Base-by-base conservation (phyloP, 176 grass and related monocot genomes). In the Musa acuminata region DNA sequence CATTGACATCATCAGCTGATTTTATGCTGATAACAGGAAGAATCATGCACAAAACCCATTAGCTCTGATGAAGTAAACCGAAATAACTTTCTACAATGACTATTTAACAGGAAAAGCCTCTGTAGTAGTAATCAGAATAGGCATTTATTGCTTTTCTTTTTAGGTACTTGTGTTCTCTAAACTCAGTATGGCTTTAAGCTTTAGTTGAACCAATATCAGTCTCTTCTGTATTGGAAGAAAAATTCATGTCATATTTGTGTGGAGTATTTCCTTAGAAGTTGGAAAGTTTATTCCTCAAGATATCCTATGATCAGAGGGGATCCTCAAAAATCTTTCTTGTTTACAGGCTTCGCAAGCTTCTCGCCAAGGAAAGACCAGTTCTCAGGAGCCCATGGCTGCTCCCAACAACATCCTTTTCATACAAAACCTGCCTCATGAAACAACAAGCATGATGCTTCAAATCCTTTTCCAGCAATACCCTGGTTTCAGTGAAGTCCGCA, bases 401-500 rank as follows among this genome's bases (percentile, higher is more conserved):
- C 93, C 93, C 12, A 99, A 99, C 83, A 95, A 91, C 43, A 93
- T 99, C 35, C 84, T 99, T 60, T 99, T 99, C 82, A 82, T 99
- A 20, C 82, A 99, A 83, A 99, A 99, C 88, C 73, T 94, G 67
- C 96, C 96, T 0, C 82, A 82, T 16, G 81, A 99, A 79, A 99
- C 96, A 8, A 95, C 84, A 4, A 86, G 79, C 84, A 84, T 87
- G 88, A 95, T 99, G 88, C 88, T 99, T 60, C 86, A 99, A 89
- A 85, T 95, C 62, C 88, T 99, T 75, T 99, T 99, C 83, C 86
- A 95, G 65, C 91, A 99, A 76, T 99, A 95, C 81, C 96, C 96
- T 67, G 96, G 96, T 67, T 99, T 99, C 78, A 62, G 82, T 64
- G 91, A 99, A 76, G 96, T 99, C 8, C 84, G 96, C 22, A 99